Evolutionary conservation across 2,329 filamentous ascomycete genomes (phyloP).

Genomic region (Rosellinia necatrix): DNA sequence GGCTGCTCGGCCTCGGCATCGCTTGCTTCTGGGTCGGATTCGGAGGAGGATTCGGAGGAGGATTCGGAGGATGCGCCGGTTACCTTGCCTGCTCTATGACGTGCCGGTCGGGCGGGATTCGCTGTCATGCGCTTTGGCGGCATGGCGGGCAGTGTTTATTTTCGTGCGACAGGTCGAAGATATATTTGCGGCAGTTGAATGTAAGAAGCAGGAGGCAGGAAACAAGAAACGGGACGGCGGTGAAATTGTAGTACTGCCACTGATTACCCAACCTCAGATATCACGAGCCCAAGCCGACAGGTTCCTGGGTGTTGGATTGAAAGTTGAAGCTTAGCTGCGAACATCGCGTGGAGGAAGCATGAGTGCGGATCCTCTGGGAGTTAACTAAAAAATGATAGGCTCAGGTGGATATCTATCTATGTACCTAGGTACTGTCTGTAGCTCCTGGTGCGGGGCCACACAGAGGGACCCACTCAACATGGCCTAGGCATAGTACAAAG

Average conservation of each 20-base stretch:
- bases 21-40: conserved; percentile 55
- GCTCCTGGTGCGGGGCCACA: neutral
- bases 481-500: too few species aligned
- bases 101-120: conserved; percentile 78
- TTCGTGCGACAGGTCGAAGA: neutral
- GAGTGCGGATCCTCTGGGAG: too few species aligned
- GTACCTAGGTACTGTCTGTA: too few species aligned
- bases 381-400: neutral
- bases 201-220: too few species aligned
- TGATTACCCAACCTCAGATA: too few species aligned
- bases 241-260: too few species aligned
- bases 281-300: too few species aligned
- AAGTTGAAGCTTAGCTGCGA: conserved; percentile 6
- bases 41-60: conserved; percentile 49
- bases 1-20: conserved; percentile 43
- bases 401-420: conserved; percentile 9
- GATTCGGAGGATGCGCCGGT: conserved; percentile 51
- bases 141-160: conserved; percentile 44
- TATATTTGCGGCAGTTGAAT: neutral
- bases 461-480: neutral
- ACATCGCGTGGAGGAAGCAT: too few species aligned
- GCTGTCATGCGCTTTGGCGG: conserved; percentile 90
- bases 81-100: conserved; percentile 85
- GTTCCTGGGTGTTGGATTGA: neutral
- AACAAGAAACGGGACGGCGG: too few species aligned